phyloP scores from a whole-genome alignment of 2,329 filamentous ascomycete species.

The Chaetomiaceae sp. region DNA sequence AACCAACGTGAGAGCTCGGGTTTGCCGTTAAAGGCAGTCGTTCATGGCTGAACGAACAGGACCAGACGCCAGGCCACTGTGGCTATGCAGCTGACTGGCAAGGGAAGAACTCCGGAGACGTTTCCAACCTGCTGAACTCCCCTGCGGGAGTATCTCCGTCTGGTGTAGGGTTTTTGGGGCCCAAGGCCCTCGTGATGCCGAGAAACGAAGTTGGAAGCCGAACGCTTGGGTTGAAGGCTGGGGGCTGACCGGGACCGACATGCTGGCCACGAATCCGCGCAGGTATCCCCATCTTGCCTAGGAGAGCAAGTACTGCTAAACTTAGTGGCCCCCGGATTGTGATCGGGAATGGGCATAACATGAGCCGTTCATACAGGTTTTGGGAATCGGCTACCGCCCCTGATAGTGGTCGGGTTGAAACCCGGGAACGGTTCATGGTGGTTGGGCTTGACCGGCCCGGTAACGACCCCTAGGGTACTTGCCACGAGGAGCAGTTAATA shows the following conservation, averaged over 20 bases:
- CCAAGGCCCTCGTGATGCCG: not conserved
- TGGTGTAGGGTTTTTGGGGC: not conserved
- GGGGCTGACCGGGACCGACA: not conserved
- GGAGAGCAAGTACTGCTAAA: not conserved
- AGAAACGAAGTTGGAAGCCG: not conserved
- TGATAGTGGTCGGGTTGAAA: slow-evolving; percentile 22
- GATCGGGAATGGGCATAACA: not conserved
- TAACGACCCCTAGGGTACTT: not conserved
- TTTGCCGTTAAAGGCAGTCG: slow-evolving; percentile 3
- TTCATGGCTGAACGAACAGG: slow-evolving; percentile 9
- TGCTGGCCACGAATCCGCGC: not conserved
- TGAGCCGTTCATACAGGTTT: not conserved
- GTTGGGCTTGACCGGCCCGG: slow-evolving; percentile 24
- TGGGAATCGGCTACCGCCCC: slow-evolving; percentile 5
- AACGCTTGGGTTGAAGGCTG: not conserved
- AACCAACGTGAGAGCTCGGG: slow-evolving; percentile 16
- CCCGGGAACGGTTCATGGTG: slow-evolving; percentile 6
- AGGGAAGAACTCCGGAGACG: not conserved
- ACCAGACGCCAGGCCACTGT: not conserved
- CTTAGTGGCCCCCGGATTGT: not conserved
- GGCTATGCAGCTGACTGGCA: not conserved
- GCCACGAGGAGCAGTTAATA: slow-evolving; percentile 4
- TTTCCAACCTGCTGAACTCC: not conserved
- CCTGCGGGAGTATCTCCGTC: not conserved
- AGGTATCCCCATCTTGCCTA: not conserved